Base-by-base conservation (phyloP, 2,329 filamentous ascomycete genomes). In the Hawksworthiomyces lignivorus region DNA sequence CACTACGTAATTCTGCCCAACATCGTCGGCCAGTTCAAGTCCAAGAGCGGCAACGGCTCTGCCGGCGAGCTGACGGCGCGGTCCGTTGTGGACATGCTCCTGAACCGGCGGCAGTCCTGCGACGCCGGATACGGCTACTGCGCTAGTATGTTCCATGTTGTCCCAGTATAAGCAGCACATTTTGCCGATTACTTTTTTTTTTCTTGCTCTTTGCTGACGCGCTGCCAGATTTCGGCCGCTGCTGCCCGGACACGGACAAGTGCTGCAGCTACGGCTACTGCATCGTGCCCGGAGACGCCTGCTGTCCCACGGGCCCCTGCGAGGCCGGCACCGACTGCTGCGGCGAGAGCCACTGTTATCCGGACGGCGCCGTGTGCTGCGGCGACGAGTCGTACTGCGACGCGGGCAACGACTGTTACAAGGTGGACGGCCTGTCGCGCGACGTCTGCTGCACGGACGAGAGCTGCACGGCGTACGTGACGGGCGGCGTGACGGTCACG, bases 201-300 rank as follows among this genome's bases (percentile, higher is more conserved):
- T 24, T 18, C 6, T 17, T 32, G 6, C 5, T 28, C n/a, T 4
- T 34, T 14, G 5, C 14, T 33, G 38, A 14, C 24, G 7, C 3
- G n/a, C 11, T n/a, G 4, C 30, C 17, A 7, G 42, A 11, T 30
- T 22, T 41, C 22, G 41, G 32, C 35, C 12, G 32, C 11, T 55
- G 53, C 45, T 54, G 52, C 41, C 47, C 48, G 10, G 5, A 22
- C 9, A 34, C 24, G 11, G 44, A 41, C 33, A 20, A 21, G 11
- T 56, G 53, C 48, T 54, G 51, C 31, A 21, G 28, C n/a, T 51
- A 48, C 30, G 53, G 53, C 33, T 54, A 54, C 47, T 55, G 53
- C 34, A 42, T 50, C 31, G 20, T 40, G 5, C 40, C 47, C 7
- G 46, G 22, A 22, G 22, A 37, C 14, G 34, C 26, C 17, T 55